Evolutionary conservation across 2,329 filamentous ascomycete species (phyloP).

Genomic region (Didymella exigua): DNA sequence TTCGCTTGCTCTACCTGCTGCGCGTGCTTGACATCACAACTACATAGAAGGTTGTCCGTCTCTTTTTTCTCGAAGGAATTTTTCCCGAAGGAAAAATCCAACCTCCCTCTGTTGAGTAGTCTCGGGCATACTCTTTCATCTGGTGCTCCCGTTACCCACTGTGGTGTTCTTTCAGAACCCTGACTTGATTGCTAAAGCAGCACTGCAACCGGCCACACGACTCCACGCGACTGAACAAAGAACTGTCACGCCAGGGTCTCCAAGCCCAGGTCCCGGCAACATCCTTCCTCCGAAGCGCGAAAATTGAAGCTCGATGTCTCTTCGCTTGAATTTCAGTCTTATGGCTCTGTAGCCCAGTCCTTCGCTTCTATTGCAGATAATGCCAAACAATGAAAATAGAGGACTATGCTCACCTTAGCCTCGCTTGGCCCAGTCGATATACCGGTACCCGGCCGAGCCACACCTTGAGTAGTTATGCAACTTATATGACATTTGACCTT

Average conservation of each 20-base stretch:
- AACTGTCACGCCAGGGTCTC: background rate
- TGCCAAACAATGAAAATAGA: background rate
- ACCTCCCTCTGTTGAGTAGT: background rate
- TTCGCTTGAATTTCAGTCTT: background rate
- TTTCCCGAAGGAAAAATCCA: too few species aligned
- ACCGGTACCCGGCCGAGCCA: background rate
- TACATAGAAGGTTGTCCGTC: background rate
- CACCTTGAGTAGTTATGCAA: background rate
- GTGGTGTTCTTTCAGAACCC: background rate
- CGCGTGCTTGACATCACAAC: too few species aligned
- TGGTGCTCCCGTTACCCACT: background rate
- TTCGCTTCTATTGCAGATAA: background rate
- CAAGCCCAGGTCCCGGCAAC: background rate
- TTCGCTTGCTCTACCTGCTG: background rate
- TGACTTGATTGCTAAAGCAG: slow-evolving; percentile 1
- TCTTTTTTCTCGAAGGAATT: background rate
- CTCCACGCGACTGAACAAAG: slow-evolving; percentile 6
- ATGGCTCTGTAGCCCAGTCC: background rate
- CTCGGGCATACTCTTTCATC: background rate
- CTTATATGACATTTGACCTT: background rate
- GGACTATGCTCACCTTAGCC: background rate
- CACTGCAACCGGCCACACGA: background rate
- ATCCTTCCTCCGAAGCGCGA: background rate
- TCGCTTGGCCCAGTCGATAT: background rate
- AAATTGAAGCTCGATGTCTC: background rate